A percentile compares a stretch with the other conserved stretches of the same genome.
Evolutionary conservation across 495 filamentous ascomycete genomes (phyloP).

Genomic region (Penicillium tannophilum): DNA sequence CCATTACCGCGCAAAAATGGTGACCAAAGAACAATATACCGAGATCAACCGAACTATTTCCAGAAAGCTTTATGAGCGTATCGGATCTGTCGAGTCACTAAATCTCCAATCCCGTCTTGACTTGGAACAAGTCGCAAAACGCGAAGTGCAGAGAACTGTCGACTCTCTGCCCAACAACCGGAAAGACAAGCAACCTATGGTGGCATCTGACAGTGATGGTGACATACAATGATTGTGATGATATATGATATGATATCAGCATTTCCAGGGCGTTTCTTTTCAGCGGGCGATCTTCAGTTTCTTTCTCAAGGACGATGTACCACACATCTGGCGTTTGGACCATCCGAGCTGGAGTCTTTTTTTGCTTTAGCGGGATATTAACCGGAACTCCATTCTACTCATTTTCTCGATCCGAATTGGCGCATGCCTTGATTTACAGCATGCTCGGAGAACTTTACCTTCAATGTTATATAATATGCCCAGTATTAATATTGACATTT

Average conservation of each 20-base stretch:
- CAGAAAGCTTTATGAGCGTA: constrained; percentile 79
- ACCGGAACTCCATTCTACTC: neutral
- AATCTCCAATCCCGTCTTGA: constrained; percentile 57
- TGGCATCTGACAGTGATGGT: constrained; percentile 24
- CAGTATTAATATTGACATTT: neutral
- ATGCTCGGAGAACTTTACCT: neutral
- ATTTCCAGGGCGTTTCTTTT: constrained; percentile 29
- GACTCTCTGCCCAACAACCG: constrained; percentile 27
- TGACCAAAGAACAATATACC: constrained; percentile 83
- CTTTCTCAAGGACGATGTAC: constrained; percentile 7
- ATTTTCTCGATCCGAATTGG: neutral
- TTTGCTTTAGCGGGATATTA: neutral
- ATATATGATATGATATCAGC: constrained; percentile 22
- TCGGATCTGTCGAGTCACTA: constrained; percentile 61
- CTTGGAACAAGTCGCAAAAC: constrained; percentile 69
- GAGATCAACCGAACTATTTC: constrained; percentile 84
- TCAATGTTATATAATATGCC: neutral
- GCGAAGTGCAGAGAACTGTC: constrained; percentile 73
- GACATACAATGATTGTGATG: constrained; percentile 28
- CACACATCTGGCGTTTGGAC: constrained; percentile 7
- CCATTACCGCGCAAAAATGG: constrained; percentile 64
- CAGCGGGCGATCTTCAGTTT: constrained; percentile 2
- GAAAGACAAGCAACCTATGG: constrained; percentile 31
- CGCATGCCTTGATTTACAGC: neutral
- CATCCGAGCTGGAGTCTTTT: neutral